Base-by-base conservation (phyloP, 73 alveolate genomes). In the Tetrahymena thermophila region DNA sequence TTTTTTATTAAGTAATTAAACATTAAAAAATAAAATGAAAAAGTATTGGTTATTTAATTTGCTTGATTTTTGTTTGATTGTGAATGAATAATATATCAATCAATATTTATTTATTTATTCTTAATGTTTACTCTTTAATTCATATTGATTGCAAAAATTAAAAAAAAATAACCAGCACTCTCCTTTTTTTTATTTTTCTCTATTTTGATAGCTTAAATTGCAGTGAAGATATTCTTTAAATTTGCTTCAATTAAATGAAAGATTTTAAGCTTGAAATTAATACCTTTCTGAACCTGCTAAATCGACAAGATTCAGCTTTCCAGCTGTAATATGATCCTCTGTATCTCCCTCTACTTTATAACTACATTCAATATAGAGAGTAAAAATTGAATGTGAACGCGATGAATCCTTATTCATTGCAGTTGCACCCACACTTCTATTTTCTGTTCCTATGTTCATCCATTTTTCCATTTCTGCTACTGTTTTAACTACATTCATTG, bases 211-310 rank as follows among this genome's bases (percentile, higher is more conserved):
- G 37, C 37, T n/a, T 71, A 19, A 23, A 71, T 71, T 31, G 4
- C 0, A 13, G 89, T 13, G 35, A 71, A 71, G 89, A 71, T 85
- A 10, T 50, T 28, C 83, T 19, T 50, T 50, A 50, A 50, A 19
- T 3, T 50, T 50, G 10, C 28, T 14, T 21, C 83, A 50, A 19
- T 50, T 43, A 2, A 50, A 15, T 50, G 28, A 50, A 14, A 50
- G 7, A 50, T 15, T 50, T 40, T 3, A 11, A 16, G 83, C 0
- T 21, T 50, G 7, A 50, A 50, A 50, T 19, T 50, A 50, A 21
- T 71, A 71, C 89, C 99, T 97, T 96, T 99, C 99, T 95, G 99
- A 96, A 13, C 99, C 99, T 19, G 99, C 99, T 93, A 99, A 96
- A 97, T 99, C 99, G 9, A 99, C 99, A 56, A 99, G 94, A 95